Evolutionary conservation across 2,329 filamentous ascomycete species (phyloP).

Genomic region (Sclerotinia subarctica): DNA sequence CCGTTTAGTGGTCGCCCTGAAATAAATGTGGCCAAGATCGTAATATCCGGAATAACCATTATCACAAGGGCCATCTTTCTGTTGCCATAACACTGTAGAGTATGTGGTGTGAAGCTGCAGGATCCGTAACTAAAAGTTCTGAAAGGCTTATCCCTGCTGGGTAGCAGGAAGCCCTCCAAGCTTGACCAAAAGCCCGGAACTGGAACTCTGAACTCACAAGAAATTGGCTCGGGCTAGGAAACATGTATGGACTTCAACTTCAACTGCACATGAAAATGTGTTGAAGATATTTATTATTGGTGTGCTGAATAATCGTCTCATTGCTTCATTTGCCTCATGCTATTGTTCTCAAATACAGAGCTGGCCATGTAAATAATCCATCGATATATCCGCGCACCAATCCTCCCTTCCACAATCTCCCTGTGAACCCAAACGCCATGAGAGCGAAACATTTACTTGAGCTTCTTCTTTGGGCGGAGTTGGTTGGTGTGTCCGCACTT

Average conservation of each 20-base stretch:
- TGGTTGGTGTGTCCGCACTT: slow-evolving; percentile 99
- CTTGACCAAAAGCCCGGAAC: not conserved
- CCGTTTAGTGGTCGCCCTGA: not conserved
- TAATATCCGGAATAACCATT: not conserved
- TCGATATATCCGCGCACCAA: slow-evolving; percentile 18
- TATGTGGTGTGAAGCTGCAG: too few species aligned
- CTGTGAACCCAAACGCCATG: slow-evolving; percentile 34
- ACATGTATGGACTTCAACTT: not conserved
- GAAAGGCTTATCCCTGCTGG: not conserved
- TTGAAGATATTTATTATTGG: slow-evolving; percentile 13
- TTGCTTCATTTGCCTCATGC: slow-evolving; percentile 25
- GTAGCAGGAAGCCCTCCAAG: too few species aligned
- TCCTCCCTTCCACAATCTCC: slow-evolving; percentile 19
- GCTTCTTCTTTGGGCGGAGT: slow-evolving; percentile 99
- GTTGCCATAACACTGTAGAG: not conserved
- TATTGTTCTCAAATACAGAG: slow-evolving; percentile 21
- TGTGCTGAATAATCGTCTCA: slow-evolving; percentile 23
- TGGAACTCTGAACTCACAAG: not conserved
- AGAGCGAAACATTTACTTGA: slow-evolving; percentile 69
- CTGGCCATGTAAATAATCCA: slow-evolving; percentile 32
- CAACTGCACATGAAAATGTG: not conserved
- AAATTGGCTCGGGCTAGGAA: not conserved
- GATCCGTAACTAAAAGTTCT: not conserved
- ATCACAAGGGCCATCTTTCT: not conserved
- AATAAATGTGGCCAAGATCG: not conserved